These are phyloP conservation scores for Pyrenula aspistea DNA, from an alignment of 495 filamentous ascomycete genomes.

Conservation along the genomic window DNA sequence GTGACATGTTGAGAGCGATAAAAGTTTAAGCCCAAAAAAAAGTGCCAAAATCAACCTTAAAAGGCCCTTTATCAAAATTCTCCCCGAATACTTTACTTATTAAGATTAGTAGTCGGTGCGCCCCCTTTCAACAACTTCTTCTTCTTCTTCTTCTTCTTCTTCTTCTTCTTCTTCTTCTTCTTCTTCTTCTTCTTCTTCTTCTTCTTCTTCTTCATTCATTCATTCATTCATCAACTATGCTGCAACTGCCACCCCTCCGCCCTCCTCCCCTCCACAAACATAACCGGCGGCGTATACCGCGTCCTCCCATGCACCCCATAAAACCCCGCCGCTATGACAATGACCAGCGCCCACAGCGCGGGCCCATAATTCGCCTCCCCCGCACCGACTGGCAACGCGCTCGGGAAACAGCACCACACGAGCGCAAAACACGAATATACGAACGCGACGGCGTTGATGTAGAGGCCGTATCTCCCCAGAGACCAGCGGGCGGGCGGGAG, in stretches of 20 bases:
- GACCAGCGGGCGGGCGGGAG: slow-evolving; percentile 19
- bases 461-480: slow-evolving; percentile 25
- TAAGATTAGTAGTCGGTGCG: no score
- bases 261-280: slow-evolving; percentile 22
- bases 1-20: no score
- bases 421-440: slow-evolving; percentile 15
- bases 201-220: slow-evolving; percentile 7
- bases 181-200: slow-evolving; percentile 15
- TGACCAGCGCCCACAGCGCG: slow-evolving; percentile 14
- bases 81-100: no score
- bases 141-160: slow-evolving; percentile 44
- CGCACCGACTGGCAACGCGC: slow-evolving; percentile 8
- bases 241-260: slow-evolving; percentile 15
- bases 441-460: slow-evolving; percentile 21
- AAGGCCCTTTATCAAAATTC: no score
- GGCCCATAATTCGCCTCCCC: slow-evolving; percentile 16
- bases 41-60: no score
- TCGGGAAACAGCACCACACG: slow-evolving; percentile 21
- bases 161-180: slow-evolving; percentile 14
- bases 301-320: slow-evolving; percentile 17
- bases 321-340: slow-evolving; percentile 9
- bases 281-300: slow-evolving; percentile 19
- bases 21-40: no score
- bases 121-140: slow-evolving; percentile 66
- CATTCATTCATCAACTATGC: slow-evolving; percentile 44